Base-by-base conservation (phyloP, 305 asterid species). In the Petunia hybrid region DNA sequence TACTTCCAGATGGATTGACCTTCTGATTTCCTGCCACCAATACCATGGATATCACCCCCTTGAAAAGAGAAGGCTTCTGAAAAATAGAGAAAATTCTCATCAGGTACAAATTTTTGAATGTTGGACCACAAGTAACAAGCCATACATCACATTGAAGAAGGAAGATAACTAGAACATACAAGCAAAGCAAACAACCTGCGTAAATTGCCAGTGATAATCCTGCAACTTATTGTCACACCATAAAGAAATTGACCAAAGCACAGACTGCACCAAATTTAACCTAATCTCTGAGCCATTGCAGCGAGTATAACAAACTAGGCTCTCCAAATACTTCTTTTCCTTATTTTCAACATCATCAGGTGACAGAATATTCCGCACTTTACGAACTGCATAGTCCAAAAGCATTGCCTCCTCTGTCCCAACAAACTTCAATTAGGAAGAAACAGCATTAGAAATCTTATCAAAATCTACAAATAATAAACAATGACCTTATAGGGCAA, bases 191-290 rank as follows among this genome's bases (percentile, higher is more conserved):
- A 64, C 45, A 63, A 95, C 99, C 99, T 95, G 93, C 81, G 88
- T 65, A 85, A 95, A 95, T 88, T 88, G 89, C 79, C 87, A 88
- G 86, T 94, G 98, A 87, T 93, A 96, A 89, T 96, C 95, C 87
- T 87, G 94, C 89, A 96, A 86, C 88, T 89, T 93, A 82, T 78
- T 80, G 87, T 96, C 97, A 60, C 97, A 93, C 99, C 99, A 96
- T 67, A 89, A 87, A 88, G 94, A 82, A 81, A 94, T 92, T 81
- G 99, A 93, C 75, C 80, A 69, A 83, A 90, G 85, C 74, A 93
- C 89, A 76, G 98, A 91, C 76, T 91, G 94, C 80, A 91, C 82
- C 86, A 94, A 79, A 87, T 85, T 87, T 81, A 85, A 84, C 89
- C 88, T 86, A 68, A 79, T 84, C 84, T 90, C 91, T 83, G 82